Base-by-base conservation (phyloP, 1,284 basidiomycete genomes). In the Ceratobasidium sp. region DNA sequence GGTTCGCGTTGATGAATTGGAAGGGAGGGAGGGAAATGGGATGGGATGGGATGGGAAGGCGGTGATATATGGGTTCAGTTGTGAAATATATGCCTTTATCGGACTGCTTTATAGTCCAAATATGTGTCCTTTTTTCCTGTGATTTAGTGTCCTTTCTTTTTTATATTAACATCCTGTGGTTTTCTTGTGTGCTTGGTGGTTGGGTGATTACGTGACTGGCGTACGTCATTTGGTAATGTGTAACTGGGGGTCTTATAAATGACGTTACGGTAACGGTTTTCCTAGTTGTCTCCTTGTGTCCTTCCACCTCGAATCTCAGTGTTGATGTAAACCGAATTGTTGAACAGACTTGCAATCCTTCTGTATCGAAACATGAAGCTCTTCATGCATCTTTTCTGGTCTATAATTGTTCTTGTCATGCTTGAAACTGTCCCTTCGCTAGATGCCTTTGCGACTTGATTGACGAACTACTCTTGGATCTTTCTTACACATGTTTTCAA, bases 141-240 rank as follows among this genome's bases (percentile, higher is more conserved):
- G 66, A 54, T 68, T 54, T 68, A 42, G 31, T 67, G 42, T 68
- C 33, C 7, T 6, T 13, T 47, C n/a, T 53, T 53, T 42, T 56
- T 69, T 69, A 69, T 69, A 69, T 69, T 69, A 69, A 69, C 67
- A 51, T 51, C n/a, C 47, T 51, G 47, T 15, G 13, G 15, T 45
- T 17, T 13, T 51, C 20, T 51, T 23, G 47, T 51, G 47, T n/a
- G 11, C 3, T 51, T n/a, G 23, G 23, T n/a, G 23, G 20, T 51
- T 17, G 17, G 17, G 15, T 23, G 47, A 51, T 51, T 51, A 51
- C 47, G 47, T 51, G 47, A 51, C 7, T 51, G 3, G n/a, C 7
- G n/a, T 51, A n/a, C 20, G 20, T 51, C 47, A 51, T 8, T n/a
- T 6, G 47, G 47, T 51, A 10, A 49, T 20, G 45, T 49, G 45